These are phyloP conservation scores for Colletotrichum tropicicola DNA, from an alignment of 2,329 filamentous ascomycete species.

Conservation along the genomic window DNA sequence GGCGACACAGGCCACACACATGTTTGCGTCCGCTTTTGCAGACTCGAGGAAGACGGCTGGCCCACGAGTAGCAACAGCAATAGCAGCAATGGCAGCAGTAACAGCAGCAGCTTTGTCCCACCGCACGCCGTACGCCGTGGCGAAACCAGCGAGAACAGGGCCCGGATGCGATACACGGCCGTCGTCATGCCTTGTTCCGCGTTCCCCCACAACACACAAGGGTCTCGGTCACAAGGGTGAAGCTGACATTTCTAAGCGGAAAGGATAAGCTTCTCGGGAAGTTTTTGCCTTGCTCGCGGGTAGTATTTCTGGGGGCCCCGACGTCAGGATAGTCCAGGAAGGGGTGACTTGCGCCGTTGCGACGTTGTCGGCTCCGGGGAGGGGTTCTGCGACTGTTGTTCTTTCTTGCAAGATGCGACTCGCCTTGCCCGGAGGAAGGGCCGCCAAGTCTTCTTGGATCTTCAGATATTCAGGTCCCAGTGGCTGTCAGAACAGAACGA, in stretches of 20 bases:
- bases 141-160: background rate
- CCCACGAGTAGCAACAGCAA: background rate
- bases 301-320: background rate
- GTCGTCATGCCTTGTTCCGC: slow-evolving; percentile 1
- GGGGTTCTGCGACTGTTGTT: background rate
- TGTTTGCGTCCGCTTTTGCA: background rate
- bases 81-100: background rate
- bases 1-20: background rate
- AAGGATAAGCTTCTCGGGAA: slow-evolving; percentile 15
- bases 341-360: background rate
- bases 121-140: background rate
- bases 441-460: background rate
- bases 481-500: background rate
- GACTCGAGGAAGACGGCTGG: background rate
- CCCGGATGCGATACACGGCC: background rate
- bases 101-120: background rate
- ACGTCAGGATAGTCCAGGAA: background rate
- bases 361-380: slow-evolving; percentile 1
- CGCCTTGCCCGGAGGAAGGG: background rate
- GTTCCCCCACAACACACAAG: background rate
- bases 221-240: background rate
- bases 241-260: slow-evolving; percentile 1
- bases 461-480: background rate
- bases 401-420: slow-evolving; percentile 5
- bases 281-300: slow-evolving; percentile 6